Conservation (phyloP, 805 yeast genomes). For the Yarrowia sp. region DNA sequence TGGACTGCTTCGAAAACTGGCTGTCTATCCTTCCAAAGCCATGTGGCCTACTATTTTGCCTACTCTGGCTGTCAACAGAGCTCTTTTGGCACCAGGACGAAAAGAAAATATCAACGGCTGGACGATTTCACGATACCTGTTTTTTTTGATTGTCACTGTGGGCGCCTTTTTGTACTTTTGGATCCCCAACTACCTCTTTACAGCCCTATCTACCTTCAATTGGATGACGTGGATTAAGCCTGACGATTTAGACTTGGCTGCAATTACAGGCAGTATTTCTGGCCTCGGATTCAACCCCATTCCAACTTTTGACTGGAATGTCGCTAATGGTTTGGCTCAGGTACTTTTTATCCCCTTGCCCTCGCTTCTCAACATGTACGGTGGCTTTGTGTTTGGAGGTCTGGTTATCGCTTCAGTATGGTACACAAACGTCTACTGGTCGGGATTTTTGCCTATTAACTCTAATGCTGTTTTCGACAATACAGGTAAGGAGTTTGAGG, state of each 20-base stretch:
- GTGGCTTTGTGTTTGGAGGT: conserved; percentile 27
- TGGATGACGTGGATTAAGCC: conserved; percentile 58
- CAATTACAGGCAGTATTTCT: conserved; percentile 52
- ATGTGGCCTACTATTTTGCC: conserved; percentile 55
- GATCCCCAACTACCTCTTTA: conserved; percentile 64
- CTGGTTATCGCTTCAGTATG: conserved; percentile 47
- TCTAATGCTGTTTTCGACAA: conserved; percentile 51
- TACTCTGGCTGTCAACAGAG: conserved; percentile 43
- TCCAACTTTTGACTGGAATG: conserved; percentile 43
- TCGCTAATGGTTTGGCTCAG: conserved; percentile 33
- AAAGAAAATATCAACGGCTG: conserved; percentile 55
- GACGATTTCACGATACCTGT: conserved; percentile 51
- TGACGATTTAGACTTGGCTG: conserved; percentile 56
- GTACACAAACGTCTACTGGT: conserved; percentile 55
- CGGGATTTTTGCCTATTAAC: conserved; percentile 57
- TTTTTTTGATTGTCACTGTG: conserved; percentile 45
- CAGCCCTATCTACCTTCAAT: conserved; percentile 58
- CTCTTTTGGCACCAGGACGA: conserved; percentile 38
- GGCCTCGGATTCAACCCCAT: conserved; percentile 44
- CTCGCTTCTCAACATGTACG: conserved; percentile 24
- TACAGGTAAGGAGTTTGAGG: conserved; percentile 48
- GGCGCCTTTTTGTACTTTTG: conserved; percentile 55
- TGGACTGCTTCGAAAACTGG: conserved; percentile 53
- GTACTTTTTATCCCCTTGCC: conserved; percentile 28
- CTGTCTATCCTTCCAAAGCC: conserved; percentile 44